Evolutionary conservation across 2,329 filamentous ascomycete genomes (phyloP), one percentile per base, ranked within the genome.

Genomic region (Cephalotrichum gorgonifer): DNA sequence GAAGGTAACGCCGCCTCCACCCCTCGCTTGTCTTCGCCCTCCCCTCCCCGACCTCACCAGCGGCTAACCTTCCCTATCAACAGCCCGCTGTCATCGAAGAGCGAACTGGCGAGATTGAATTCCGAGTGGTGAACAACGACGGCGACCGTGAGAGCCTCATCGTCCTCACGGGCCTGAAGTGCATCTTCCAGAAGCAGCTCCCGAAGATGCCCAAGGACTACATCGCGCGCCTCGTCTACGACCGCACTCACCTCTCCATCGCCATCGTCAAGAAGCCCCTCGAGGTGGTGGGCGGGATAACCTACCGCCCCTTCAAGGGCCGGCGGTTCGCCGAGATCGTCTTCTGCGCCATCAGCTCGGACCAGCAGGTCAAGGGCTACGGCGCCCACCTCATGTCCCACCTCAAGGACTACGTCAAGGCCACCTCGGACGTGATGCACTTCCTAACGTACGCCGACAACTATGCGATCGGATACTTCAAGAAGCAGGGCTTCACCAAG

Each of bases 131-230:
- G 59, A 97, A 97, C 74, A 98, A 98, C 62, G 93, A 98, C 62
- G 86, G 86, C 58, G 76, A 83, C 33, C 79, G 85, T 55, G 88
- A 95, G 60, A 94, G 87, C 61, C 83, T 90, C 56, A 94, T 97
- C 61, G 94, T 98, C 57, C 75, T 98, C 51, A 96, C 91, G 0
- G 93, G 93, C 14, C 74, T 98, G 49, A 98, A 97, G 64, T 95
- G 90, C 62, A 94, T 98, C 55, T 97, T 98, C 60, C 93, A 98
- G 64, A 97, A 97, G 59, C 93, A 98, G 62, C 75, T 98, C 6
- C 93, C 93, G 0, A 97, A 97, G 67, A 98, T 98, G 93, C 93
- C 93, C 14, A 96, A 97, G 66, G 93, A 97, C 62, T 98, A 98
- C 64, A 97, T 98, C 58, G 93, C 93, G 4, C 86, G 93, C 35